Conservation (phyloP, 202 grass and related monocot species). For the Digitaria exilis region DNA sequence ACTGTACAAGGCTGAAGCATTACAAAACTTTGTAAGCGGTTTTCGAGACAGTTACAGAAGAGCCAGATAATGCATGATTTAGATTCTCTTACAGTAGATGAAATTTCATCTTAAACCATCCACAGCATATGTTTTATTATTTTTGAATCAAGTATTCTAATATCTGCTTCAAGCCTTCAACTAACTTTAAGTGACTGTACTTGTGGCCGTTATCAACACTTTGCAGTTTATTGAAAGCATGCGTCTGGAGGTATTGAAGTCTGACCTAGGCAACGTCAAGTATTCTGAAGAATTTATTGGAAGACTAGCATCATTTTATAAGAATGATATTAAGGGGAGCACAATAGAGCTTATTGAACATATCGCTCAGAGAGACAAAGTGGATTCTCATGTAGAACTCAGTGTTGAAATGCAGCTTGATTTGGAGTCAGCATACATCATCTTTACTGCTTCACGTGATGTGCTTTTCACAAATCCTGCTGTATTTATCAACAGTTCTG, state of each 20-base stretch:
- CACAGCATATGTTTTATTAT: background rate
- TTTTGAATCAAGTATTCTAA: conserved; percentile 20
- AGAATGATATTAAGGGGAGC: conserved; percentile 28
- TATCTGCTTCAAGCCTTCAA: conserved; percentile 20
- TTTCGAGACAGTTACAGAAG: conserved; percentile 16
- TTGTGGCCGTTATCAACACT: conserved; percentile 24
- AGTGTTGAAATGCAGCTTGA: conserved; percentile 56
- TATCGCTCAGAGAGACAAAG: conserved; percentile 36
- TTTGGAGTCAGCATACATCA: conserved; percentile 56
- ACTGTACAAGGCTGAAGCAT: no score
- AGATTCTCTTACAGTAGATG: conserved; percentile 13
- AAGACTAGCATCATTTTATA: conserved; percentile 54
- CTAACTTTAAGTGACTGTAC: conserved; percentile 3
- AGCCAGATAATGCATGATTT: conserved; percentile 22
- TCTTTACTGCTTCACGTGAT: conserved; percentile 54
- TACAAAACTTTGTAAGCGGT: background rate
- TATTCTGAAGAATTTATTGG: conserved; percentile 62
- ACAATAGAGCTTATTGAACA: conserved; percentile 38
- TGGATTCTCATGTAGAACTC: conserved; percentile 37
- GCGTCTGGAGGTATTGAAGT: conserved; percentile 35
- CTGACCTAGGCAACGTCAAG: conserved; percentile 39
- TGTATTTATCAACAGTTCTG: conserved; percentile 25
- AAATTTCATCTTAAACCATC: background rate
- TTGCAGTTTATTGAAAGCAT: conserved; percentile 59
- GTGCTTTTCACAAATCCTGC: conserved; percentile 38